Conservation (phyloP, 2,329 filamentous ascomycete genomes). For the Aspergillus pseudoterreus region DNA sequence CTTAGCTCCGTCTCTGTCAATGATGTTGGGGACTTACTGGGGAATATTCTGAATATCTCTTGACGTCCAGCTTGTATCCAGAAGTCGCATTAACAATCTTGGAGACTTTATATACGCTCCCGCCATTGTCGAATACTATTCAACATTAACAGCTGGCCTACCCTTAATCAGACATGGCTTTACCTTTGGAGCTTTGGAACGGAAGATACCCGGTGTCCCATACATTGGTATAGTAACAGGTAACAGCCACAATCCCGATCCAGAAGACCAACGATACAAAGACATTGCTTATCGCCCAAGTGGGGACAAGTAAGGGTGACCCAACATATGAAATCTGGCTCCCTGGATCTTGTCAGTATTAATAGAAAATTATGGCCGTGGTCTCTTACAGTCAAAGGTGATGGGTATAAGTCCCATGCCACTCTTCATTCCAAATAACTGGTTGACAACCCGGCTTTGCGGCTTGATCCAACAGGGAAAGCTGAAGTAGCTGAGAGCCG, state of each 20-base stretch:
- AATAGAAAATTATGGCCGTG: conserved; percentile 50
- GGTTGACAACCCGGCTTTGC: conserved; percentile 23
- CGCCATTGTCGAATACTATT: conserved; percentile 65
- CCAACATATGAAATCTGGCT: conserved; percentile 24
- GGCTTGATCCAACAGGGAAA: conserved; percentile 29
- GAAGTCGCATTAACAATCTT: conserved; percentile 53
- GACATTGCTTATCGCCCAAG: conserved; percentile 67
- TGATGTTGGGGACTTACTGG: conserved; percentile 54
- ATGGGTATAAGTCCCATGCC: conserved; percentile 29
- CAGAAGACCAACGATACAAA: conserved; percentile 62
- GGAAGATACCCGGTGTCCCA: conserved; percentile 63
- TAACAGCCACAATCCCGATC: conserved; percentile 54
- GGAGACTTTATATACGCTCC: conserved; percentile 58
- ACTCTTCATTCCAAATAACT: conserved; percentile 25
- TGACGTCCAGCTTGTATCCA: conserved; percentile 58
- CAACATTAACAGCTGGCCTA: too few species aligned
- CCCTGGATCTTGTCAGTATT: conserved; percentile 11
- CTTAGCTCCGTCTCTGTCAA: conserved; percentile 44
- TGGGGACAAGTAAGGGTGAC: conserved; percentile 60
- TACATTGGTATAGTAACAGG: conserved; percentile 60
- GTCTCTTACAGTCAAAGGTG: conserved; percentile 42
- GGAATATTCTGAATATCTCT: conserved; percentile 62
- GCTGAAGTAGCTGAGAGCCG: conserved; percentile 26
- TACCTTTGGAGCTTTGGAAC: conserved; percentile 42
- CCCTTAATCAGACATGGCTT: too few species aligned